phyloP scores from a whole-genome alignment of 2,329 filamentous ascomycete genomes.

The Phoma herbarum region DNA sequence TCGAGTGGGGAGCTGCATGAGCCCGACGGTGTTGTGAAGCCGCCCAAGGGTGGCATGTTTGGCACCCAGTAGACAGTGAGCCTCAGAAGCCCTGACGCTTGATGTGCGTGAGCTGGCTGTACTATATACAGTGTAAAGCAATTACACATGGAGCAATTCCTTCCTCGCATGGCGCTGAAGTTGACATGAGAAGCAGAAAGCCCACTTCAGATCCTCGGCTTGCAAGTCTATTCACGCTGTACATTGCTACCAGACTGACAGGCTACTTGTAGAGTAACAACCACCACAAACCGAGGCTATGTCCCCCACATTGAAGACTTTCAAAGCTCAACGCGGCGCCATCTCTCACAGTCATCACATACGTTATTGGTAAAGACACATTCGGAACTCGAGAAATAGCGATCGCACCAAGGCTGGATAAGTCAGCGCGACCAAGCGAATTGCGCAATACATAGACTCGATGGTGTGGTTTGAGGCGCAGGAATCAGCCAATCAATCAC shows the following conservation, averaged over 20 bases:
- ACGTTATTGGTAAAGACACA: not conserved
- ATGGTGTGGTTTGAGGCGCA: too few relatives aligned
- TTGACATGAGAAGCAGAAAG: not conserved
- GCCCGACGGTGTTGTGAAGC: slow-evolving; percentile 18
- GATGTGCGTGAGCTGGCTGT: too few relatives aligned
- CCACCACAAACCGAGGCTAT: too few relatives aligned
- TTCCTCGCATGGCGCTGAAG: not conserved
- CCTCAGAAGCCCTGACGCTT: not conserved
- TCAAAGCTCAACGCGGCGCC: not conserved
- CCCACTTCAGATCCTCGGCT: not conserved
- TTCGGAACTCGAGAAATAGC: too few relatives aligned
- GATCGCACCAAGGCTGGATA: not conserved
- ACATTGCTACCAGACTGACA: not conserved
- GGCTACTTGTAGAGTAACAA: not conserved
- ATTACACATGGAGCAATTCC: not conserved
- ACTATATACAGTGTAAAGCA: not conserved
- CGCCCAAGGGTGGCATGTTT: slow-evolving; percentile 19
- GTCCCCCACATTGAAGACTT: not conserved
- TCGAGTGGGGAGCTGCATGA: slow-evolving; percentile 30
- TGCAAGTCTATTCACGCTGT: not conserved
- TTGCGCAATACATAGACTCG: too few relatives aligned
- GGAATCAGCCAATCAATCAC: slow-evolving; percentile 11
- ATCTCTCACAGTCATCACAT: not conserved
- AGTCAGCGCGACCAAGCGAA: slow-evolving; percentile 6
- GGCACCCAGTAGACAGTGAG: slow-evolving; percentile 16